phyloP scores from a whole-genome alignment of 2,329 filamentous ascomycete species.

The Coleophoma eucalyptorum region DNA sequence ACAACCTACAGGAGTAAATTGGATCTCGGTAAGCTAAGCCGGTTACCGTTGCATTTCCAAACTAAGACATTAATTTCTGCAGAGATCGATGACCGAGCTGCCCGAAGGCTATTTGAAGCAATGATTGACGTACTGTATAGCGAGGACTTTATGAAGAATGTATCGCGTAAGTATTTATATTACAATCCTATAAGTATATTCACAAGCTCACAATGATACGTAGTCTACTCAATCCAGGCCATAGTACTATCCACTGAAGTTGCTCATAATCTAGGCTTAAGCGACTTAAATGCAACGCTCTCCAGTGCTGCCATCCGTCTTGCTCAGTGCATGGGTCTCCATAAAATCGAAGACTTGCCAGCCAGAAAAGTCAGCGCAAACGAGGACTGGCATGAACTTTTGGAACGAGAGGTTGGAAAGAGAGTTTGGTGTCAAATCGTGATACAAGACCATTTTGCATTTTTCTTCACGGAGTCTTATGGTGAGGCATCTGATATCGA shows the following conservation, averaged over 20 bases:
- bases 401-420: constrained; percentile 28
- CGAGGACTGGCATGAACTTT: constrained; percentile 12
- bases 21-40: neutral
- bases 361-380: neutral
- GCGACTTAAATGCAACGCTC: constrained; percentile 30
- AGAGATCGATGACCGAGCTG: neutral
- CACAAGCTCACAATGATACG: constrained; percentile 3
- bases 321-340: constrained; percentile 26
- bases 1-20: neutral
- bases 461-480: constrained; percentile 33
- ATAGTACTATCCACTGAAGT: constrained; percentile 32
- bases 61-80: too few species aligned
- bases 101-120: neutral
- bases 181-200: too few species aligned
- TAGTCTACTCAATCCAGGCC: constrained; percentile 30
- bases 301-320: constrained; percentile 31
- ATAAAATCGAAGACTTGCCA: constrained; percentile 11
- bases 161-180: neutral
- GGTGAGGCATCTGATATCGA: constrained; percentile 7
- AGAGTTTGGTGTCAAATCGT: constrained; percentile 33
- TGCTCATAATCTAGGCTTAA: constrained; percentile 32
- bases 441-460: constrained; percentile 32
- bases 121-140: neutral
- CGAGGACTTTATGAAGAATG: neutral
- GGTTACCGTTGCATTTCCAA: too few species aligned